Base-by-base conservation (phyloP, 208 protist species). In the Acanthamoeba sp. region DNA sequence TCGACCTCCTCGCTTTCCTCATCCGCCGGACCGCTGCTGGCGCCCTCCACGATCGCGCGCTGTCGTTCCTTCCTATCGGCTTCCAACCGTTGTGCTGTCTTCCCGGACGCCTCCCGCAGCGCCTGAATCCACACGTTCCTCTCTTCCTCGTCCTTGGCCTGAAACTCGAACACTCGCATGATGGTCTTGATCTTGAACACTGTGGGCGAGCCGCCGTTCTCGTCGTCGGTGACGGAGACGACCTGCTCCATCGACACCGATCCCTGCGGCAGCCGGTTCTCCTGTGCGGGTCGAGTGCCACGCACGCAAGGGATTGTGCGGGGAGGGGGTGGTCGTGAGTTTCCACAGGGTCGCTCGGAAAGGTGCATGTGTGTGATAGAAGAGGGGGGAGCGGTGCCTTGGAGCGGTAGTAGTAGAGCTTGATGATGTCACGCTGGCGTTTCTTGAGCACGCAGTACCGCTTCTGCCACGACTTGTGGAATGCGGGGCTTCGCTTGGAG, bases 401-500 rank as follows among this genome's bases (percentile, higher is more conserved):
- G 32, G 69, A 80, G 20, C 69, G 69, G 24, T 80, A 80, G 69
- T 80, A 80, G 69, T 80, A 80, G 34, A 80, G 69, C 38, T 80
- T 80, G 69, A 80, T 22, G 69, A 80, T 80, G 69, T 80, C 69
- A 7, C 38, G 32, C 36, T 80, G 69, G 34, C 69, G 69, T 7
- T 48, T 38, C 69, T 88, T 88, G 36, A 88, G 42, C 32, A 88
- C 50, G 80, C 80, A 88, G 48, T 62, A 88, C n/a, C 80, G 80
- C 80, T 88, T 88, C 50, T 88, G 80, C 80, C 80, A 88, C 32
- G 42, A 64, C 80, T 88, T 88, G 80, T 88, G 80, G 48, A 88
- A 88, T 1, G 80, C 80, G 20, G 80, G 80, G 34, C 80, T 88
- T n/a, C 50, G 42, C 45, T 88, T 88, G n/a, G 50, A 36, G 42